These are phyloP conservation scores for Grosmannia huntii DNA, from an alignment of 2,329 filamentous ascomycete species.

Conservation along the genomic window DNA sequence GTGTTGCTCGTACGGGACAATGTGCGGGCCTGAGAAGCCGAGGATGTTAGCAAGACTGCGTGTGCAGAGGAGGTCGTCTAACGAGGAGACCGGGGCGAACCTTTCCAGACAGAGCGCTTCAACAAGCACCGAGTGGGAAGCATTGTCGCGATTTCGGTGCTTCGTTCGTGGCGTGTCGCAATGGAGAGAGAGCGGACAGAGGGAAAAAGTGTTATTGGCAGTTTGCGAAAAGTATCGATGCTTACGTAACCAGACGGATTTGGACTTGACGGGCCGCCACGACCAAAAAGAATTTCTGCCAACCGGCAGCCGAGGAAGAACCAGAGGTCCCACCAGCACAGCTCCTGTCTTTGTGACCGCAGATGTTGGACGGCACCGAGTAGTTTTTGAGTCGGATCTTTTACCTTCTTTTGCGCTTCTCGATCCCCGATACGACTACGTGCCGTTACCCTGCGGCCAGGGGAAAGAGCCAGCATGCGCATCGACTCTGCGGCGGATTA, in stretches of 20 bases:
- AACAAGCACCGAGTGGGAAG: constrained; percentile 54
- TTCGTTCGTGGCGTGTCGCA: background rate
- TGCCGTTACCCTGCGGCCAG: background rate
- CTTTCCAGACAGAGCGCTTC: constrained; percentile 80
- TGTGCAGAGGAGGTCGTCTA: background rate
- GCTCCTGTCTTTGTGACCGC: too few relatives aligned
- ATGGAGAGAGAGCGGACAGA: background rate
- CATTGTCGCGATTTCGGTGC: constrained; percentile 32
- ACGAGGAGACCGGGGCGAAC: constrained; percentile 28
- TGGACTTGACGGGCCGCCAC: background rate
- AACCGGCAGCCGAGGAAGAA: background rate
- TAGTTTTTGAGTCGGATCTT: too few relatives aligned
- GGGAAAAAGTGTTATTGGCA: background rate
- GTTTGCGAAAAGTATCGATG: background rate
- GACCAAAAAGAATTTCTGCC: background rate
- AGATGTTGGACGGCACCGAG: too few relatives aligned
- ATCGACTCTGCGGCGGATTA: background rate
- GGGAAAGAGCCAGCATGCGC: background rate
- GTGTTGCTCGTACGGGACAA: constrained; percentile 35
- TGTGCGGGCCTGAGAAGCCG: constrained; percentile 31
- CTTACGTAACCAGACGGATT: background rate
- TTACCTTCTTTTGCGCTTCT: too few relatives aligned
- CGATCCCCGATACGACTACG: background rate
- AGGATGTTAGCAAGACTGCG: constrained; percentile 11
- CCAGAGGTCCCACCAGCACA: too few relatives aligned